Evolutionary conservation across 805 yeast species (phyloP), one percentile per base, ranked within the genome.

Genomic region (Brettanomyces anomalus): DNA sequence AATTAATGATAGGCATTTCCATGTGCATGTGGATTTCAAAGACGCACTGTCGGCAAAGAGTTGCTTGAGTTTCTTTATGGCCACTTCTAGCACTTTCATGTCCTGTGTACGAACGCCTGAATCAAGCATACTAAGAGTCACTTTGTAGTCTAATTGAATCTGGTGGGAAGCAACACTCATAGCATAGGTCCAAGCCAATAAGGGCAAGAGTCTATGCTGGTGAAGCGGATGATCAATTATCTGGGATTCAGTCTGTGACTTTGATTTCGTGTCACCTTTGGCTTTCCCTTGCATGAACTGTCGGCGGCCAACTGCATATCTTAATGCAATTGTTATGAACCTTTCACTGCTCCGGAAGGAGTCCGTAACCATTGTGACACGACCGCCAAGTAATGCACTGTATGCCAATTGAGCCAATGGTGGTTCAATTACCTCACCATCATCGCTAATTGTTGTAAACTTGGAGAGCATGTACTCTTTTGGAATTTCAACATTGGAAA

Each of bases 371-470:
- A 89, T 89, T 33, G 79, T 73, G 37, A 88, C 96, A 61, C 97
- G 77, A 42, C 97, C 97, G 49, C 81, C 82, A 46, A 89, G 68
- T 49, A 89, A 68, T 4, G 96, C 95, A 49, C 88, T 85, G 62
- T 88, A 89, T 1, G 95, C 79, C 40, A 89, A 72, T 62, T 87
- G 96, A 49, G 88, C 95, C 51, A 88, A 71, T 31, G 95, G 93
- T 17, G 95, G 93, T 53, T 77, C 74, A 30, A 71, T 71, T 45
- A 85, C 94, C 40, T 75, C 75, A 36, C 89, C 89, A 17, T 77
- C 76, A 37, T 69, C 68, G 44, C 74, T 72, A 42, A 89, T 85
- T 56, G 77, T 74, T 42, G 88, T 76, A 64, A 81, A 88, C 62
- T 81, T 85, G 62, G 80, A 79, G 54, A 89, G 68, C 93, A 89